Base-by-base conservation (phyloP, 352 stramenopile genomes). In the Blastocystis sp. region DNA sequence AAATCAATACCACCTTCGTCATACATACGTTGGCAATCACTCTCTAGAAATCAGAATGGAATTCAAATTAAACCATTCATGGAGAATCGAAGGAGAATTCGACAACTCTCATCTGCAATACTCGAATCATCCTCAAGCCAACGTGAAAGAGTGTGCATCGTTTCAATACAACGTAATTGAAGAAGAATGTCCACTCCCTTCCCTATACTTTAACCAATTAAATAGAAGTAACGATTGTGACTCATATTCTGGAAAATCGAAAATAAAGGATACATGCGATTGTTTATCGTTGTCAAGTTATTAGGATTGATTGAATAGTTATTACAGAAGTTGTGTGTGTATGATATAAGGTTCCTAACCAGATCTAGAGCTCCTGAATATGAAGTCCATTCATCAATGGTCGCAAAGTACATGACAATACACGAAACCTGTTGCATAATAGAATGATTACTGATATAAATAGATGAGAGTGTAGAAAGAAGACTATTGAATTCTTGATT, bases 391-490 rank as follows among this genome's bases (percentile, higher is more conserved):
- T 30, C 48, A 9, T 30, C 22, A n/a, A 51, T 33, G 1, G 13
- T 59, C 0, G 73, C 54, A 54, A 66, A 84, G 27, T 68, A 84
- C 73, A 84, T 84, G 1, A 30, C 17, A 17, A 84, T 68, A 27
- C 27, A 64, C 5, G 73, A 24, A 22, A 84, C 44, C n/a, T 84
- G 73, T 11, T 66, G 44, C 73, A 84, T 84, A 42, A 84, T 84
- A 19, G 35, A 33, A 19, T 22, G 22, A 27, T 84, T 42, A 6
- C 66, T 35, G 6, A 62, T 51, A 42, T 66, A 84, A 4, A 15
- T 22, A 37, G 44, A 58, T 11, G 51, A 40, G 6, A 84, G 48
- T 24, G 5, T 22, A 35, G 24, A 17, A 1, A 84, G 33, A 48
- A 37, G 4, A 19, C 1, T 30, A 48, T 44, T 33, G 22, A 68